These are phyloP conservation scores for Penicillium parvum DNA, from an alignment of 495 filamentous ascomycete genomes.

Conservation along the genomic window DNA sequence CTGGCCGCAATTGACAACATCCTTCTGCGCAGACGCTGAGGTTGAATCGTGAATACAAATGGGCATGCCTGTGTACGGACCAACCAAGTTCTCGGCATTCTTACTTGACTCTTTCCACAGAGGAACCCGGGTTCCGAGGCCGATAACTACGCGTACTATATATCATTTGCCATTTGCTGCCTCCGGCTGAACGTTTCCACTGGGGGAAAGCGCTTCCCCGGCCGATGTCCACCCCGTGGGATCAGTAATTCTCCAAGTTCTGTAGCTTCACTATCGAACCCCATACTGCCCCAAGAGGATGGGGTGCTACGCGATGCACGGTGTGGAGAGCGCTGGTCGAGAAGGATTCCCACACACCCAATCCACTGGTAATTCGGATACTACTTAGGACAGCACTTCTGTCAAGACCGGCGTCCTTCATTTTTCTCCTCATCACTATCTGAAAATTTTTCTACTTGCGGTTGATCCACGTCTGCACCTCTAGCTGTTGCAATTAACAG, in stretches of 20 bases:
- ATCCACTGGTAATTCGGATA: slow-evolving; percentile 13
- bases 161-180: slow-evolving; percentile 15
- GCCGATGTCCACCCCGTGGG: slow-evolving; percentile 17
- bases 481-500: slow-evolving; percentile 21
- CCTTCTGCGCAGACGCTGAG: no score
- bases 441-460: slow-evolving; percentile 4
- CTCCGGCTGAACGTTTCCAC: slow-evolving; percentile 25
- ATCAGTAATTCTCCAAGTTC: slow-evolving; percentile 16
- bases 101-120: not conserved
- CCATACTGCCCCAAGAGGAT: slow-evolving; percentile 31
- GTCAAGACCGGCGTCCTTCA: slow-evolving; percentile 1
- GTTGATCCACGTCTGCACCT: no score
- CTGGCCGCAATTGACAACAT: not conserved
- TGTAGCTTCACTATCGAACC: slow-evolving; percentile 22
- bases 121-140: slow-evolving; percentile 16
- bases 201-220: slow-evolving; percentile 40
- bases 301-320: slow-evolving; percentile 25
- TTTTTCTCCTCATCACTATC: slow-evolving; percentile 3
- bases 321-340: slow-evolving; percentile 29
- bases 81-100: no score
- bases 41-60: no score
- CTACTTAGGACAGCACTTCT: slow-evolving; percentile 24
- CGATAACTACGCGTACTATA: no score
- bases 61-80: no score
- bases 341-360: slow-evolving; percentile 20